Base-by-base conservation (phyloP, 306 rosid species). In the Pachyrhizus erosus region DNA sequence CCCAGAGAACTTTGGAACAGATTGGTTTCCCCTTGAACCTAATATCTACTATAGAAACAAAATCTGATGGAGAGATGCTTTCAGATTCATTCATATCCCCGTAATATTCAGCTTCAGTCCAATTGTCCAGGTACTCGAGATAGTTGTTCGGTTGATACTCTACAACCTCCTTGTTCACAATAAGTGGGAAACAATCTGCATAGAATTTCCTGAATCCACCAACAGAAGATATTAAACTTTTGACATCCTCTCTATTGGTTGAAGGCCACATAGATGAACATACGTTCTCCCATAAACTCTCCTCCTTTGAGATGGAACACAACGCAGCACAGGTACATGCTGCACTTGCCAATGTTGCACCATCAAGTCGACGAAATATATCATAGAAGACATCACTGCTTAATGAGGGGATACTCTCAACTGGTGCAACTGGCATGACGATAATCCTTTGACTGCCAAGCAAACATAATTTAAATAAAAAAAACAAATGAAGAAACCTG, bases 211-310 rank as follows among this genome's bases (percentile, higher is more conserved):
- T 82, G 91, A 91, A 92, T 55, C 94, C 94, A 31, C 97, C 93
- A 18, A 92, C 82, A 17, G 90, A 89, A 34, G 89, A 80, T 51
- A 92, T 92, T 42, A 91, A 85, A 73, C 77, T 80, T 80, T 87
- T 92, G 79, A 92, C 97, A 49, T 92, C 94, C 58, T 89, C 93
- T 83, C 92, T 85, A 67, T 87, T 70, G 64, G 97, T 92, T 4
- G 94, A 91, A 85, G 97, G 94, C 94, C 94, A 91, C 92, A 87
- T 84, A 48, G 93, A 84, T 52, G 97, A 83, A 77, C 97, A 91
- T 3, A 87, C 92, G 70, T 92, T 82, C 87, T 91, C 97, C 97
- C 97, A 92, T 46, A 92, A 82, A 68, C 87, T 88, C 79, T 91
- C 97, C 80, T 92, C 94, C 82, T 85, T 91, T 82, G 91, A 92